These are phyloP conservation scores for Hemisphaericaspora subhashii DNA, from an alignment of 1,139 yeast species.

Conservation along the genomic window DNA sequence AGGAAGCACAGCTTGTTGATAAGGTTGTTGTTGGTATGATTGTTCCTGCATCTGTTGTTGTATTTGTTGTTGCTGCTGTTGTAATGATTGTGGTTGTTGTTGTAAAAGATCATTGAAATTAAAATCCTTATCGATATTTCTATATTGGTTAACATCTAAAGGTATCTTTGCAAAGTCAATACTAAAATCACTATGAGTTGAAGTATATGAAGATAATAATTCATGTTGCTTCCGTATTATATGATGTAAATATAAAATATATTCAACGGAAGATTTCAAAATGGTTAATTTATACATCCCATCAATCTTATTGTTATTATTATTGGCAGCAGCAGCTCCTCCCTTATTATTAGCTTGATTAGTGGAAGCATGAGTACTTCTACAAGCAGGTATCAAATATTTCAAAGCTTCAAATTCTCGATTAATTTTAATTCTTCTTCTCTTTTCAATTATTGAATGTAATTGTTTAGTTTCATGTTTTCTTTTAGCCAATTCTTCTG, in stretches of 20 bases:
- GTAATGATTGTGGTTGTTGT: neutral
- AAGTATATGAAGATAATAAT: conserved; percentile 26
- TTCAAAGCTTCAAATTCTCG: conserved; percentile 82
- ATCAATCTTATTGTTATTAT: conserved; percentile 44
- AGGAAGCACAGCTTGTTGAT: too few relatives aligned
- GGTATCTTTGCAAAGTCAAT: conserved; percentile 51
- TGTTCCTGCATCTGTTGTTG: neutral
- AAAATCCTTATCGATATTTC: conserved; percentile 58
- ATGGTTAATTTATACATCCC: conserved; percentile 83
- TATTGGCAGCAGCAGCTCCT: conserved; percentile 13
- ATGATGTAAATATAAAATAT: conserved; percentile 67
- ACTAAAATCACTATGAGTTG: conserved; percentile 27
- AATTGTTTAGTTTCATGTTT: conserved; percentile 60
- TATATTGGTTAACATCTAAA: conserved; percentile 56
- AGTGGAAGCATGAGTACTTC: conserved; percentile 15
- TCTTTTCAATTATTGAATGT: conserved; percentile 78
- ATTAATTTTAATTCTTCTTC: conserved; percentile 75
- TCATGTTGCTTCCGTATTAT: conserved; percentile 50
- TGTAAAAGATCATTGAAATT: conserved; percentile 40
- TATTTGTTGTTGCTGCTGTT: neutral
- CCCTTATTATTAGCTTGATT: conserved; percentile 9
- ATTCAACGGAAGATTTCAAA: conserved; percentile 77
- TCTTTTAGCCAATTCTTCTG: conserved; percentile 55
- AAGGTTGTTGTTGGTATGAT: neutral
- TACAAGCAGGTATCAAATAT: conserved; percentile 75